A percentile compares a stretch with the other conserved stretches of the same genome.
phyloP scores from a whole-genome alignment of 2,329 filamentous ascomycete genomes.

The Whalleya microplaca region DNA sequence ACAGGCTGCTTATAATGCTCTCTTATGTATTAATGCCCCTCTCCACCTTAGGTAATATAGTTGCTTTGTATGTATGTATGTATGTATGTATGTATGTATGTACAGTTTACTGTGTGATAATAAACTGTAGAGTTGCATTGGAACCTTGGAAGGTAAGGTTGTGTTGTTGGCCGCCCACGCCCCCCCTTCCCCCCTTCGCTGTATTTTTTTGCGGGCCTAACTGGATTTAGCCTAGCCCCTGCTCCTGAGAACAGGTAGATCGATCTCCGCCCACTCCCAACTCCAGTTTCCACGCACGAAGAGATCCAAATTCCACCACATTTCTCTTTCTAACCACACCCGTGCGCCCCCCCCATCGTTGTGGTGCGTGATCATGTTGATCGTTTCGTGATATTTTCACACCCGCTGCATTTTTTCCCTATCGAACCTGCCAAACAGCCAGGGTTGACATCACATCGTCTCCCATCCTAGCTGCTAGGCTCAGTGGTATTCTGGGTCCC shows the following conservation, averaged over 20 bases:
- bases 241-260: slow-evolving; percentile 22
- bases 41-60: too few species aligned
- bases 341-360: slow-evolving; percentile 21
- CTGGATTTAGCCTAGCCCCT: slow-evolving; percentile 25
- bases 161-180: not conserved
- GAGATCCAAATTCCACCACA: slow-evolving; percentile 21
- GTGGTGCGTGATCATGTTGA: slow-evolving; percentile 32
- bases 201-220: slow-evolving; percentile 13
- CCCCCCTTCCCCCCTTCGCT: not conserved
- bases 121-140: not conserved
- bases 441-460: slow-evolving; percentile 38
- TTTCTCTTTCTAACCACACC: slow-evolving; percentile 35
- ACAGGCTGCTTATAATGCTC: too few species aligned
- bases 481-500: slow-evolving; percentile 29
- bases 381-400: slow-evolving; percentile 39
- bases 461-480: slow-evolving; percentile 30
- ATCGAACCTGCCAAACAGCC: slow-evolving; percentile 35
- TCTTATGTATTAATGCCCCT: too few species aligned
- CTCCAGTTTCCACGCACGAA: slow-evolving; percentile 7
- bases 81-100: too few species aligned
- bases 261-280: slow-evolving; percentile 12
- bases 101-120: too few species aligned
- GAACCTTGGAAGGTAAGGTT: too few species aligned
- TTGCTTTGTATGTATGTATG: not conserved
- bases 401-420: slow-evolving; percentile 35